Evolutionary conservation across 257 asterid genomes (phyloP).

Genomic region (Solanum peruvianum): DNA sequence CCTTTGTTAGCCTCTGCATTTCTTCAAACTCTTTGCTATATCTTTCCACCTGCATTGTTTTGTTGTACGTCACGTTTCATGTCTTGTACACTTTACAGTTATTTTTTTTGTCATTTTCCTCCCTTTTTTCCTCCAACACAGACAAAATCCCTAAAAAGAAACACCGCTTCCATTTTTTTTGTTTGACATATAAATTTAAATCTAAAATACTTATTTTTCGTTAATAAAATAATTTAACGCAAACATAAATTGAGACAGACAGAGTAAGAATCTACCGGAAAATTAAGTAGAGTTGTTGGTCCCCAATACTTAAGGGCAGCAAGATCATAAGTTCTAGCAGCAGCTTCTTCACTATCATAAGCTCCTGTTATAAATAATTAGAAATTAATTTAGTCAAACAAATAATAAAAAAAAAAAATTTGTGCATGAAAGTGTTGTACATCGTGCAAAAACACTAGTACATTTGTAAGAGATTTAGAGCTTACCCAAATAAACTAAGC

Average conservation of each 20-base stretch:
- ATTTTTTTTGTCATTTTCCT: background rate
- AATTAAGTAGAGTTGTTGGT: slow-evolving; percentile 42
- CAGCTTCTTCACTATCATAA: slow-evolving; percentile 77
- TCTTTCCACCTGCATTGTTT: slow-evolving; percentile 32
- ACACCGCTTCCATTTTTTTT: background rate
- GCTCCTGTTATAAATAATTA: slow-evolving; percentile 39
- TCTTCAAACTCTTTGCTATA: slow-evolving; percentile 46
- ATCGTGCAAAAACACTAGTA: background rate
- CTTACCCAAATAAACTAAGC: slow-evolving; percentile 83
- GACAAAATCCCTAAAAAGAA: background rate
- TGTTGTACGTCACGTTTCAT: background rate
- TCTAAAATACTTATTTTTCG: too few relatives aligned
- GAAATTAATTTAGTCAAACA: background rate
- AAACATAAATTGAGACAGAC: too few relatives aligned
- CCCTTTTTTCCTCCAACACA: background rate
- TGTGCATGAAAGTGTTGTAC: background rate
- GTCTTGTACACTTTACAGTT: background rate
- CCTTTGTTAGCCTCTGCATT: slow-evolving; percentile 48
- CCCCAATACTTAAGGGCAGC: slow-evolving; percentile 98
- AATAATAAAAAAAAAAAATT: background rate
- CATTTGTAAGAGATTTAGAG: background rate
- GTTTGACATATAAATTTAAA: background rate
- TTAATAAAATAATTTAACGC: too few relatives aligned
- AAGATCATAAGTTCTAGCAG: slow-evolving; percentile 81
- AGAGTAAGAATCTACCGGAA: slow-evolving; percentile 27